Evolutionary conservation across 192 early-diverging fungal species (phyloP), one percentile per base, ranked within the genome.

Genomic region (Powellomyces hirtus): DNA sequence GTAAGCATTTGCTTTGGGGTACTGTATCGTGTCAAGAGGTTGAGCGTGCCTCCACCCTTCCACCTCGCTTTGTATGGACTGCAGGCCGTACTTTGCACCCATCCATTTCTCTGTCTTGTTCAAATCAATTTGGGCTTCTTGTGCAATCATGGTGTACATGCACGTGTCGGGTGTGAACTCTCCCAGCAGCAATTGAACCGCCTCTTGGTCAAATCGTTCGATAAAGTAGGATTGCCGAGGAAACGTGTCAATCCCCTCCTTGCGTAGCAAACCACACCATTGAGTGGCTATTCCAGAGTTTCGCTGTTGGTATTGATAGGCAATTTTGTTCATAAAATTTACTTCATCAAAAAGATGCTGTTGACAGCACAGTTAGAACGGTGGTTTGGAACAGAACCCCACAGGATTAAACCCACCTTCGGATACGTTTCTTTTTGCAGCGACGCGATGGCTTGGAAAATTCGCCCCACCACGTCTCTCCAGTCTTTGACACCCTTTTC

Each of bases 251-350:
- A 80, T 33, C 33, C 60, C 58, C 50, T 80, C 78, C 20, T 63
- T 65, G 20, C 78, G 59, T 33, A 80, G 59, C 4, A 74, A 18
- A 1, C 38, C 66, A 56, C 62, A 55, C 20, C 51, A 76, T 1
- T 13, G 24, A 2, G 72, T 75, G 6, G 75, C 65, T 13, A 74
- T 46, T 30, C 40, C 36, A 6, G 58, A 16, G 29, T 22, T 40
- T 5, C 75, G 75, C 55, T 80, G 78, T 59, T 75, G 72, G 63
- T 59, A 80, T 50, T 80, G 68, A 35, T 72, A 80, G 10, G 27
- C 40, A 1, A 76, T 62, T 37, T 66, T 74, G n/a, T 36, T 38
- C 29, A 80, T 56, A 27, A 52, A 46, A 42, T 80, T 80, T 4
- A 55, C 38, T 56, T 80, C 75, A 18, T 77, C 64, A 38, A 65